Percentiles rank a stretch among this genome's conserved stretches.
phyloP scores from a whole-genome alignment of 164 flowering plant species.

The Macadamia tetraphylla region DNA sequence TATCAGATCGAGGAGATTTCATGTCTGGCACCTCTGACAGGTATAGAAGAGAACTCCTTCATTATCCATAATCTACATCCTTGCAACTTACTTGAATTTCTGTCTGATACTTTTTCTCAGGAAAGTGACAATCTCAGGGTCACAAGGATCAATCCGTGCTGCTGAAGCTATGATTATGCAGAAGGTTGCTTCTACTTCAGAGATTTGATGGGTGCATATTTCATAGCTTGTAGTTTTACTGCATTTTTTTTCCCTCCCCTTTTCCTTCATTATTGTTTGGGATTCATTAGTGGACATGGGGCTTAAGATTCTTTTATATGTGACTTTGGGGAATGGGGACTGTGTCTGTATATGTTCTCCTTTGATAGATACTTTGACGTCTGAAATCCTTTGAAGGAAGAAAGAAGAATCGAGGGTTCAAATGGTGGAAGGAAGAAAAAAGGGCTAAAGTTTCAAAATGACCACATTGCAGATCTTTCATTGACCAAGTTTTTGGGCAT shows the following conservation, averaged over 20 bases:
- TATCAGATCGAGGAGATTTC: slow-evolving; percentile 96
- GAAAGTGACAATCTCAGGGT: slow-evolving; percentile 94
- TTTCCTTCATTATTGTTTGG: slow-evolving; percentile 4
- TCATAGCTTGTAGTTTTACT: not conserved
- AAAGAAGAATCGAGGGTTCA: not conserved
- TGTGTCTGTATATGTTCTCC: not conserved
- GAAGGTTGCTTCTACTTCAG: slow-evolving; percentile 69
- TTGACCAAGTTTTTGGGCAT: no score
- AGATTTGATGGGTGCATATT: slow-evolving; percentile 36
- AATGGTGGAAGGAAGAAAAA: no score
- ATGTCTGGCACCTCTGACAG: slow-evolving; percentile 86
- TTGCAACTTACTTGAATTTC: not conserved
- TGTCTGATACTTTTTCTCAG: slow-evolving; percentile 36
- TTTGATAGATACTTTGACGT: not conserved
- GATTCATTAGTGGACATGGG: slow-evolving; percentile 1
- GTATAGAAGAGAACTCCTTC: slow-evolving; percentile 24
- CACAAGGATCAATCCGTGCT: slow-evolving; percentile 69
- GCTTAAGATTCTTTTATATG: no score
- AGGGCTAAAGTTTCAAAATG: no score
- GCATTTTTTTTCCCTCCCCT: not conserved
- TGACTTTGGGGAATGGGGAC: not conserved
- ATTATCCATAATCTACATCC: not conserved
- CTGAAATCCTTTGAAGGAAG: slow-evolving; percentile 4
- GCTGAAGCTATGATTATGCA: slow-evolving; percentile 86
- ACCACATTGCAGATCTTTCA: no score